phyloP scores from a whole-genome alignment of 2,329 filamentous ascomycete genomes.

The Tolypocladium cylindrosporum region DNA sequence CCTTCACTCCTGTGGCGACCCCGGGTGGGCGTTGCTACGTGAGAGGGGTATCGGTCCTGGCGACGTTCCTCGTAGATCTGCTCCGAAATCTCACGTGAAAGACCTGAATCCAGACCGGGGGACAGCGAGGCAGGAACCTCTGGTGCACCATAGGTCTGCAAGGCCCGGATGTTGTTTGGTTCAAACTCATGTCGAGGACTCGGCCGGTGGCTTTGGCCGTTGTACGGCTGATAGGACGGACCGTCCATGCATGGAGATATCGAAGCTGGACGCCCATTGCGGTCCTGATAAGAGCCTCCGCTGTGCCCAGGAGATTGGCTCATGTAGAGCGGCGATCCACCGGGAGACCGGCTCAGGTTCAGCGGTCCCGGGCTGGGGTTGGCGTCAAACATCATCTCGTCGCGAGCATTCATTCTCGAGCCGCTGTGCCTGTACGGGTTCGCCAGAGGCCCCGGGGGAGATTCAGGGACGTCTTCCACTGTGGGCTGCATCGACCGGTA shows the following conservation, averaged over 20 bases:
- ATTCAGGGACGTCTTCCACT: slow-evolving; percentile 54
- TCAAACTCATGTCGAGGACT: slow-evolving; percentile 26
- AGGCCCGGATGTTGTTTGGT: slow-evolving; percentile 18
- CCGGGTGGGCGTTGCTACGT: slow-evolving; percentile 29
- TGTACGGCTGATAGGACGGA: slow-evolving; percentile 18
- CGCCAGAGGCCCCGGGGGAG: slow-evolving; percentile 20
- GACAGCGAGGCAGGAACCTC: slow-evolving; percentile 47
- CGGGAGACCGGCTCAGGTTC: slow-evolving; percentile 26
- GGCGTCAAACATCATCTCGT: slow-evolving; percentile 29
- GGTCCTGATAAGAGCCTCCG: slow-evolving; percentile 12
- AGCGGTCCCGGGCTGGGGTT: slow-evolving; percentile 33
- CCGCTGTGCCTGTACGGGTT: slow-evolving; percentile 15
- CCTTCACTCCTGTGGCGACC: slow-evolving; percentile 28
- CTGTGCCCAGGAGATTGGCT: slow-evolving; percentile 12
- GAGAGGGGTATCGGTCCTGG: slow-evolving; percentile 33
- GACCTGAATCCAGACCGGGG: slow-evolving; percentile 46
- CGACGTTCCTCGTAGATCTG: slow-evolving; percentile 46
- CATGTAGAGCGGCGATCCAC: slow-evolving; percentile 16
- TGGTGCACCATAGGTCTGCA: slow-evolving; percentile 31
- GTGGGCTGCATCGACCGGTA: slow-evolving; percentile 49
- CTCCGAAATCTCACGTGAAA: slow-evolving; percentile 47
- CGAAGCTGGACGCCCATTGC: slow-evolving; percentile 6
- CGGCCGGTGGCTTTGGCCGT: slow-evolving; percentile 20
- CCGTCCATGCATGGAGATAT: slow-evolving; percentile 23
- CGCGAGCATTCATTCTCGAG: slow-evolving; percentile 14